Evolutionary conservation across 768 basidiomycete genomes (phyloP).

Genomic region (Hygrophorus pudorinus): DNA sequence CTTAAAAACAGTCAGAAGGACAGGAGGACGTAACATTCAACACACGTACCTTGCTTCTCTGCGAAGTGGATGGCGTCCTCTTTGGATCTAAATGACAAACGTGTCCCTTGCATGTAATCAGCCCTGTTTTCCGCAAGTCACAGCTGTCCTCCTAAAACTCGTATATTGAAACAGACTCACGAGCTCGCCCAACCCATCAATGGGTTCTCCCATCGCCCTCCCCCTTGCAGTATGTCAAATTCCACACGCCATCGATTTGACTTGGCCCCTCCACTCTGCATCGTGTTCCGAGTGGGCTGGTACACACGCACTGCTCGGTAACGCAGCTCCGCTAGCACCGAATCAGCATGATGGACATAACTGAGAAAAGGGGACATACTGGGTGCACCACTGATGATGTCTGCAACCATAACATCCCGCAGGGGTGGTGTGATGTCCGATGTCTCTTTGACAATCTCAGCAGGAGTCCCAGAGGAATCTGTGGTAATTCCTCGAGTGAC

Average conservation of each 20-base stretch:
- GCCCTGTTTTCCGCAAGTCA: slow-evolving; percentile 38
- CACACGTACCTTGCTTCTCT: slow-evolving; percentile 79
- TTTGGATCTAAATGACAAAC: slow-evolving; percentile 72
- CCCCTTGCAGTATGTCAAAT: slow-evolving; percentile 84
- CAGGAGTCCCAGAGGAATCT: neutral
- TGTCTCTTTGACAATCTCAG: neutral
- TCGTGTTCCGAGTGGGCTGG: slow-evolving; percentile 87
- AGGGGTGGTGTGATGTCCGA: neutral
- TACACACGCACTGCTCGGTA: slow-evolving; percentile 87
- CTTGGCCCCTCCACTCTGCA: slow-evolving; percentile 87
- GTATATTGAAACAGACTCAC: slow-evolving; percentile 35
- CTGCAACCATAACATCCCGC: slow-evolving; percentile 51
- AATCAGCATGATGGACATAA: neutral
- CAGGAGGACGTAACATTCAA: slow-evolving; percentile 8
- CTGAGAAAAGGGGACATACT: slow-evolving; percentile 31
- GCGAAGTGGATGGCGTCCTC: slow-evolving; percentile 92
- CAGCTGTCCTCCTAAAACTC: neutral
- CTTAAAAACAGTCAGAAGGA: slow-evolving; percentile 26
- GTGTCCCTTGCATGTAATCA: slow-evolving; percentile 93
- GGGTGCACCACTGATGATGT: slow-evolving; percentile 80
- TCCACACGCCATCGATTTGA: slow-evolving; percentile 89
- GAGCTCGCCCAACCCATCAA: slow-evolving; percentile 96
- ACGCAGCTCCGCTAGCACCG: slow-evolving; percentile 59
- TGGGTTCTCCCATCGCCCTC: slow-evolving; percentile 95
- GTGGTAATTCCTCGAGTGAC: too few species aligned